Conservation (phyloP, 306 rosid genomes). For the Rosa multiflora region DNA sequence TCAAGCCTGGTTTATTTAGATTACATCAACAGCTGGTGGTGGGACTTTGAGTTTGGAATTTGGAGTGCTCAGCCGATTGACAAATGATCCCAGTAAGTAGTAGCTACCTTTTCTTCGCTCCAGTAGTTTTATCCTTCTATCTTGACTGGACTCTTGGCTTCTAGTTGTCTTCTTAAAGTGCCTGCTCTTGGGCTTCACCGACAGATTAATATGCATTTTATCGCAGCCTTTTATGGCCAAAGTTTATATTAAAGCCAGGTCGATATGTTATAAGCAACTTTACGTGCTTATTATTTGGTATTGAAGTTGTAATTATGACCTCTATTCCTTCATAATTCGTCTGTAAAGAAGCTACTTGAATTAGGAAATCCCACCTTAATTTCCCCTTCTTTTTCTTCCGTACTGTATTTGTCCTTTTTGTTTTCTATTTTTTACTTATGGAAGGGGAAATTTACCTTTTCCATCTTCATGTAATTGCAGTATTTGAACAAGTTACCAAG, state of each 20-base stretch:
- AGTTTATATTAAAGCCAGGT: not conserved
- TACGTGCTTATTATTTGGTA: not conserved
- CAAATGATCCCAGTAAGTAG: constrained; percentile 80
- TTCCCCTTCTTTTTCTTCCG: constrained; percentile 1
- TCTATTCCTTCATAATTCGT: not conserved
- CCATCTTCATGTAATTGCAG: constrained; percentile 44
- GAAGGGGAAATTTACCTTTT: not conserved
- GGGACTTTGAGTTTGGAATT: constrained; percentile 97
- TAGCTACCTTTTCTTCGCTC: constrained; percentile 17
- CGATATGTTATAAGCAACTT: not conserved
- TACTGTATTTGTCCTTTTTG: not conserved
- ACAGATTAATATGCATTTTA: not conserved
- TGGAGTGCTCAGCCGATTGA: constrained; percentile 92
- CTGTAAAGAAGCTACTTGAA: constrained; percentile 2
- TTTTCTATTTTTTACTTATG: constrained; percentile 13
- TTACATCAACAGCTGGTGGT: constrained; percentile 99
- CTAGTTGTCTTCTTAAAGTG: constrained; percentile 18
- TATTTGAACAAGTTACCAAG: constrained; percentile 96
- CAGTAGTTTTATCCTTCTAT: not conserved
- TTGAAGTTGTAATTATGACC: not conserved
- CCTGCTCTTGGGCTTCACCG: not conserved
- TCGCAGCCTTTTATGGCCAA: not conserved
- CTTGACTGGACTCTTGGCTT: not conserved
- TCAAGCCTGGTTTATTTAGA: constrained; percentile 42
- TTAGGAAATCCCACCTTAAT: constrained; percentile 5